phyloP scores from a whole-genome alignment of 352 stramenopile genomes.

The Blastocystis sp. region DNA sequence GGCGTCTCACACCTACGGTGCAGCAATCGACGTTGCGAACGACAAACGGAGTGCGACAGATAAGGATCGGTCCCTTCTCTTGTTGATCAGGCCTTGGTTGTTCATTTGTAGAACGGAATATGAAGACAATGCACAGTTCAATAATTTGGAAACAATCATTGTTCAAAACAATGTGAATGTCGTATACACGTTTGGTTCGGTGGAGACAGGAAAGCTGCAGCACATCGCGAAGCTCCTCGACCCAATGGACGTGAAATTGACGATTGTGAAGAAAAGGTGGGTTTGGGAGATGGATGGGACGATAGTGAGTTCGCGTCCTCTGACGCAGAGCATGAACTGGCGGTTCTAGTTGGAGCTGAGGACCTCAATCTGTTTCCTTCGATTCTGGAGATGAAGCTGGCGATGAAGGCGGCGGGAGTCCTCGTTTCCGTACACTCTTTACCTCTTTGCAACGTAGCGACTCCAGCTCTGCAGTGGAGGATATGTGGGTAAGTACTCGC shows the following conservation, averaged over 20 bases:
- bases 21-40: conserved; percentile 24
- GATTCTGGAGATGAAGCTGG: conserved; percentile 68
- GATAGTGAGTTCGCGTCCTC: conserved; percentile 14
- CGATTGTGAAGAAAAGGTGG: conserved; percentile 25
- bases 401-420: conserved; percentile 62
- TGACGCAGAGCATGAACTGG: conserved; percentile 37
- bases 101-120: conserved; percentile 55
- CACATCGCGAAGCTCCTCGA: conserved; percentile 53
- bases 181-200: conserved; percentile 34
- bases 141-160: conserved; percentile 54
- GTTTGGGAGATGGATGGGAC: background rate
- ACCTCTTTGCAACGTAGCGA: background rate
- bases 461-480: conserved; percentile 12
- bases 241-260: conserved; percentile 15
- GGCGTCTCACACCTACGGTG: background rate
- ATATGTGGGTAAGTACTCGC: conserved; percentile 18
- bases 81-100: background rate
- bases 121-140: conserved; percentile 57
- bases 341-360: conserved; percentile 26
- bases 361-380: conserved; percentile 62
- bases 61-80: background rate
- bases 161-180: conserved; percentile 45
- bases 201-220: conserved; percentile 38
- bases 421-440: conserved; percentile 6
- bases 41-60: background rate